Conservation (phyloP, 2,329 filamentous ascomycete species). For the Colletotrichum agaves region DNA sequence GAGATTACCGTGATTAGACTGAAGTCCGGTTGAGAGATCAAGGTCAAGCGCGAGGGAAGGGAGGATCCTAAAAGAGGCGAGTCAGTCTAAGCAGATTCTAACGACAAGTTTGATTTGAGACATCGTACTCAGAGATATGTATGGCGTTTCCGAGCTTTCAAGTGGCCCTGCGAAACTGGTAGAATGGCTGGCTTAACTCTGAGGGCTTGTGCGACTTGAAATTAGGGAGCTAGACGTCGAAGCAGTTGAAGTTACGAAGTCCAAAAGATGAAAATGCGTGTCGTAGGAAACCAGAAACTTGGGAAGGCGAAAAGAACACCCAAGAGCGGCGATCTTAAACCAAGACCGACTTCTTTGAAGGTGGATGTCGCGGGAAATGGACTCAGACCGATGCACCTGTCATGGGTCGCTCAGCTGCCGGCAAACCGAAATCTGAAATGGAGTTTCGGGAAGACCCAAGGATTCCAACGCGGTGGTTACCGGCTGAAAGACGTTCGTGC, state of each 20-base stretch:
- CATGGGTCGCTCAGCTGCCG: constrained; percentile 28
- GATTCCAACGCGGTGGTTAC: constrained; percentile 34
- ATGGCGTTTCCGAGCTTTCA: constrained; percentile 29
- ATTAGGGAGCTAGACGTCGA: background rate
- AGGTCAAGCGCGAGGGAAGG: constrained; percentile 28
- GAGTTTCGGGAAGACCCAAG: constrained; percentile 34
- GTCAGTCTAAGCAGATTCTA: constrained; percentile 32
- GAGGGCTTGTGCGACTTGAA: constrained; percentile 12
- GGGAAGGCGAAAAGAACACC: constrained; percentile 12
- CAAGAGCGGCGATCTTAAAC: constrained; percentile 32
- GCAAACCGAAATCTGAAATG: constrained; percentile 38
- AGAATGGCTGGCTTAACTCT: constrained; percentile 5
- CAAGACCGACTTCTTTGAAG: constrained; percentile 33
- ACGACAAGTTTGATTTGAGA: constrained; percentile 30
- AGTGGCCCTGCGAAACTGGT: constrained; percentile 28
- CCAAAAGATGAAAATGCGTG: background rate
- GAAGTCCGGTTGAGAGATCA: constrained; percentile 14
- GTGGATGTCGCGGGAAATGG: background rate
- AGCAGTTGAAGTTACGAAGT: background rate
- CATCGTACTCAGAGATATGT: constrained; percentile 37
- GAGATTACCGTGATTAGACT: constrained; percentile 34
- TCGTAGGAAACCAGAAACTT: constrained; percentile 6
- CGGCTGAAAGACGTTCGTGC: constrained; percentile 31
- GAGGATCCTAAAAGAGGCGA: constrained; percentile 32
- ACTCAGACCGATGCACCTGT: constrained; percentile 31